Conservation (phyloP, 495 filamentous ascomycete species). For the Massariosphaeria phaeospora region DNA sequence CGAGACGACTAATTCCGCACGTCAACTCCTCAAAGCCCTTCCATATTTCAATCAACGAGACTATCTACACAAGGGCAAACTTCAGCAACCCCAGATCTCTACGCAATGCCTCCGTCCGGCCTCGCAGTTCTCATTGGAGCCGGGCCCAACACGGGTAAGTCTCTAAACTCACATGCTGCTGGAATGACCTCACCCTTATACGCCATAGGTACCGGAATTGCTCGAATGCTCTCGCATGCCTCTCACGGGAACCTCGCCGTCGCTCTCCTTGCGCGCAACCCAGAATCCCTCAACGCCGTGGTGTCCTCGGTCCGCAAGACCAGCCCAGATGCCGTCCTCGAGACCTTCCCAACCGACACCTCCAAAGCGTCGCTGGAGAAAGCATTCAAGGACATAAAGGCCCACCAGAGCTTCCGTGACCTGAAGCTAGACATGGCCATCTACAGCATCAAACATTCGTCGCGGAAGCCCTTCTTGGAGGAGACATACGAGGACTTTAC, state of each 20-base stretch:
- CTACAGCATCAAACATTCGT: constrained; percentile 46
- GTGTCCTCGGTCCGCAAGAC: constrained; percentile 36
- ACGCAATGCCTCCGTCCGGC: constrained; percentile 41
- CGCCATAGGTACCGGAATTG: constrained; percentile 49
- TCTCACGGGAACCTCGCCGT: constrained; percentile 48
- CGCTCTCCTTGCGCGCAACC: constrained; percentile 45
- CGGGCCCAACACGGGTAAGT: constrained; percentile 42
- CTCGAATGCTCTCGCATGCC: constrained; percentile 45
- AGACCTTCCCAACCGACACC: constrained; percentile 48
- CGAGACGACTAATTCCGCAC: too few relatives aligned
- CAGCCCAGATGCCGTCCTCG: constrained; percentile 41
- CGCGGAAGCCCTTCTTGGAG: constrained; percentile 47
- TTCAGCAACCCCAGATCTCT: too few relatives aligned
- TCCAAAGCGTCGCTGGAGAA: constrained; percentile 38
- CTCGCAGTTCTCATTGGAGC: constrained; percentile 48
- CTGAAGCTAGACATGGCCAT: constrained; percentile 45
- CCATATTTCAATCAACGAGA: too few relatives aligned
- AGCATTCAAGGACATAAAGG: constrained; percentile 43
- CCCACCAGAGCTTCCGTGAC: constrained; percentile 41
- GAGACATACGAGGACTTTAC: constrained; percentile 46
- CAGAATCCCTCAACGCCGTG: constrained; percentile 41
- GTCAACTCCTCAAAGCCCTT: too few relatives aligned
- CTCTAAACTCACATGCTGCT: too few relatives aligned
- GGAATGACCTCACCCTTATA: too few relatives aligned
- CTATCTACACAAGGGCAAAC: too few relatives aligned